Conservation (phyloP, 495 filamentous ascomycete genomes). For the Chaetomidium leptoderma region DNA sequence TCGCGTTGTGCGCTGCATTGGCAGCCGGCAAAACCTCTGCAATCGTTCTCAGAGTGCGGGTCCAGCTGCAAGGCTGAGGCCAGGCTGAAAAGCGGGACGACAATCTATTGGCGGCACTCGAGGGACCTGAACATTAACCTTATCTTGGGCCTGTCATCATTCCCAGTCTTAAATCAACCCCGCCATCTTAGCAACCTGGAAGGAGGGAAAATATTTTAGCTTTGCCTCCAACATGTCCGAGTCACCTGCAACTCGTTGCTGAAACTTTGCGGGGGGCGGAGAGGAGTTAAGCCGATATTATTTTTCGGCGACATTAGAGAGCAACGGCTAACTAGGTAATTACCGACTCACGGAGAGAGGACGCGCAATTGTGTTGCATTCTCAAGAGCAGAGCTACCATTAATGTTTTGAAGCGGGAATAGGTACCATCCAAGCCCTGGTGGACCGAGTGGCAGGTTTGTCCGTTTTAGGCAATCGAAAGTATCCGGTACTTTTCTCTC, state of each 20-base stretch:
- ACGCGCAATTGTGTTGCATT: no score
- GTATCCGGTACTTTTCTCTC: no score
- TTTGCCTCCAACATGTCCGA: no score
- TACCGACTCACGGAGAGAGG: no score
- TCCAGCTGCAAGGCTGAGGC: constrained; percentile 20
- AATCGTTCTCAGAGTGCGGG: constrained; percentile 12
- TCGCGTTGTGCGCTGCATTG: constrained; percentile 1
- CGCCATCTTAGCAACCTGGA: constrained; percentile 5
- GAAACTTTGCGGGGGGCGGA: no score
- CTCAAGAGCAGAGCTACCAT: no score
- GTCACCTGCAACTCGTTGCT: no score
- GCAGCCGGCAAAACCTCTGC: constrained; percentile 25
- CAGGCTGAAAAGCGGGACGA: background rate
- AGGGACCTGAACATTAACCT: background rate
- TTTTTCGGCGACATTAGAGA: no score
- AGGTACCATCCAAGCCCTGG: background rate
- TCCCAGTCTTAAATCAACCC: background rate
- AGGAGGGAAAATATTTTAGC: no score
- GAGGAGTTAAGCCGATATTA: no score
- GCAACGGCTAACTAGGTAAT: no score
- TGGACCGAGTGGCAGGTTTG: background rate
- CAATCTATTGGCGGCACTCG: constrained; percentile 1
- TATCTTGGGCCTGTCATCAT: background rate
- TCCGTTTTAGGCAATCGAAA: background rate
- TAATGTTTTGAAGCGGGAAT: background rate